Evolutionary conservation across 768 basidiomycete species (phyloP).

Genomic region (Hypholoma fasciculare): DNA sequence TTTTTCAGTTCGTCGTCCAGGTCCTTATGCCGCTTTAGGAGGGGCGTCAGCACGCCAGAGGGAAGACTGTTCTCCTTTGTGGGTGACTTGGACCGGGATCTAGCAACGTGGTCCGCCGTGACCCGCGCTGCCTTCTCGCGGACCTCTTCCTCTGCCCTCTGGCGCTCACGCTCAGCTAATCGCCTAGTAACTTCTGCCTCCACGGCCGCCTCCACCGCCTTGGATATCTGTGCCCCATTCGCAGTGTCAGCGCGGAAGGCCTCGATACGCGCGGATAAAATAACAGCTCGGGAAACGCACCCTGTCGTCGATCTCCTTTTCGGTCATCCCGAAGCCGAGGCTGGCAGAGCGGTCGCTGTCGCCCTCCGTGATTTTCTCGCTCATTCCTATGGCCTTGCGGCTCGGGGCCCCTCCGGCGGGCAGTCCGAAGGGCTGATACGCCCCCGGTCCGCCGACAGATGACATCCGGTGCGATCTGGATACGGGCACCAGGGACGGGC

Average conservation of each 20-base stretch:
- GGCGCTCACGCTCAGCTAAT: conserved; percentile 50
- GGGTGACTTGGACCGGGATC: conserved; percentile 31
- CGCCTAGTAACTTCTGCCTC: conserved; percentile 74
- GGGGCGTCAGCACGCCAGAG: conserved; percentile 56
- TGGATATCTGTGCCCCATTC: conserved; percentile 53
- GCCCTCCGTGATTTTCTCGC: conserved; percentile 28
- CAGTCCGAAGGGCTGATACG: conserved; percentile 39
- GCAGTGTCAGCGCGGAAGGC: not conserved
- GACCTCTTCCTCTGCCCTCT: conserved; percentile 37
- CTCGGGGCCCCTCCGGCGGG: conserved; percentile 16
- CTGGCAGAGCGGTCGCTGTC: conserved; percentile 33
- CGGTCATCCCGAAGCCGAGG: conserved; percentile 47
- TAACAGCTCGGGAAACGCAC: conserved; percentile 36
- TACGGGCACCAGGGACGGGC: conserved; percentile 37
- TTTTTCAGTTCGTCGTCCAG: conserved; percentile 66
- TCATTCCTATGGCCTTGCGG: conserved; percentile 13
- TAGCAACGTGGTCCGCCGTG: conserved; percentile 22
- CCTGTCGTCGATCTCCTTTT: conserved; percentile 75
- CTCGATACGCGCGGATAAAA: not conserved
- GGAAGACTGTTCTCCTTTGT: conserved; percentile 40
- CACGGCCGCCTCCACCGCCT: conserved; percentile 72
- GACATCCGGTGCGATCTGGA: conserved; percentile 38
- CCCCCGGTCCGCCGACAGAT: conserved; percentile 28
- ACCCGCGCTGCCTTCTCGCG: conserved; percentile 30
- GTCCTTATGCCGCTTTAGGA: conserved; percentile 65